A percentile compares a stretch with the other conserved stretches of the same genome.
Evolutionary conservation across 2,329 filamentous ascomycete species (phyloP).

Genomic region (Scytalidium sp.): DNA sequence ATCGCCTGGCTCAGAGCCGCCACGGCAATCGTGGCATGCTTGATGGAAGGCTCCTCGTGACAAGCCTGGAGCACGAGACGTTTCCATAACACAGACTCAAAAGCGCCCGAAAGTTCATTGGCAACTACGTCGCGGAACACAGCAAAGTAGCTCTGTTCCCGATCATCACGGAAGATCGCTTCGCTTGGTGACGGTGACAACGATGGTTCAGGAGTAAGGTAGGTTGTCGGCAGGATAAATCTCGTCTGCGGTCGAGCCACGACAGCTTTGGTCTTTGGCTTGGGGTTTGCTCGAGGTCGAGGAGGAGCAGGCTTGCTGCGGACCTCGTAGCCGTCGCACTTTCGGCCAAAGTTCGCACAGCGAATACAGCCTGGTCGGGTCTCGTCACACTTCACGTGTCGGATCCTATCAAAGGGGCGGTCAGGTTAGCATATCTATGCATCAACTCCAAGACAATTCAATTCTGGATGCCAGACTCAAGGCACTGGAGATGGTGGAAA

Average conservation of each 20-base stretch:
- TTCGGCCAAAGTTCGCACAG: conserved; percentile 20
- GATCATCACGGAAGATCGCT: conserved; percentile 11
- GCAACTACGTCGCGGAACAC: conserved; percentile 15
- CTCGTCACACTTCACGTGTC: conserved; percentile 16
- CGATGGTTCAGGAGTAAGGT: conserved; percentile 4
- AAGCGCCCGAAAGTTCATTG: conserved; percentile 13
- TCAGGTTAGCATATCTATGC: not conserved
- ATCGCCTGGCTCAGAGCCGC: conserved; percentile 16
- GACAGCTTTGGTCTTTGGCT: not conserved
- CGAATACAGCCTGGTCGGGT: conserved; percentile 13
- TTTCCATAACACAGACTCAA: conserved; percentile 14
- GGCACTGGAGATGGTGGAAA: too few relatives aligned
- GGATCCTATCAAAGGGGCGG: conserved; percentile 2
- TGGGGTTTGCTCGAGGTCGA: not conserved
- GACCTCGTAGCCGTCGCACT: conserved; percentile 17
- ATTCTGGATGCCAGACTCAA: too few relatives aligned
- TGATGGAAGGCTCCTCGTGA: conserved; percentile 10
- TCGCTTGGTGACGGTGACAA: conserved; percentile 3
- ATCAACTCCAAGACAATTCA: too few relatives aligned
- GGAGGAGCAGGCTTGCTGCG: not conserved
- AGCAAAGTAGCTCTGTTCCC: conserved; percentile 17
- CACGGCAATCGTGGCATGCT: conserved; percentile 12
- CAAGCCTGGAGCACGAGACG: conserved; percentile 15
- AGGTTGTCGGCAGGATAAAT: conserved; percentile 1
- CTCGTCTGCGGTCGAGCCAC: not conserved